Percentiles rank a stretch among this genome's conserved stretches.
Conservation (phyloP, 2,329 filamentous ascomycete genomes). For the Arthrobotrys entomopaga region DNA sequence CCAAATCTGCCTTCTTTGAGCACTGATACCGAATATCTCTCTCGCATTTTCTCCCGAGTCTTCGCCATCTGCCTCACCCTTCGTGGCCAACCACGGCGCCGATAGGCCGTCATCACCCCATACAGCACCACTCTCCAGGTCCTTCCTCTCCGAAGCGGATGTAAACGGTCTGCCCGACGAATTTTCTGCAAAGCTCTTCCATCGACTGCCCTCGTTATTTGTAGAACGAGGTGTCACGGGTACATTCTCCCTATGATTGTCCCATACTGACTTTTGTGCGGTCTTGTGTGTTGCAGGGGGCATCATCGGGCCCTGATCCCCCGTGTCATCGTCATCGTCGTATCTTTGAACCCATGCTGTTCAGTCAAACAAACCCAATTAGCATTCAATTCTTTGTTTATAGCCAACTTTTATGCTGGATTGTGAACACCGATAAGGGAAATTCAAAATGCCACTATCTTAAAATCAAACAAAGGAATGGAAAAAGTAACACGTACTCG, state of each 20-base stretch:
- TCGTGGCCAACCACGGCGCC: slow-evolving; percentile 66
- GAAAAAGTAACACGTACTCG: slow-evolving; percentile 56
- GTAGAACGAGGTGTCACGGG: slow-evolving; percentile 58
- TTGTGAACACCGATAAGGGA: too few relatives aligned
- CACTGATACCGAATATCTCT: slow-evolving; percentile 64
- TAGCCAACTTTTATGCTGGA: too few relatives aligned
- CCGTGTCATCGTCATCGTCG: slow-evolving; percentile 57
- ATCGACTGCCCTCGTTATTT: slow-evolving; percentile 57
- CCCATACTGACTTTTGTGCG: slow-evolving; percentile 58
- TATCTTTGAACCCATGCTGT: slow-evolving; percentile 59
- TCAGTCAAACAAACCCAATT: slow-evolving; percentile 11
- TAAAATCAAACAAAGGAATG: slow-evolving; percentile 1
- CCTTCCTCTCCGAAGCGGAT: slow-evolving; percentile 61
- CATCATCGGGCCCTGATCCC: slow-evolving; percentile 54
- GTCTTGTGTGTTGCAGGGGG: slow-evolving; percentile 55
- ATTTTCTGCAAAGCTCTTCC: slow-evolving; percentile 58
- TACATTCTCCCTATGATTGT: slow-evolving; percentile 58
- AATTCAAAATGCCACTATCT: background rate
- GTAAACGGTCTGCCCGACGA: slow-evolving; percentile 57
- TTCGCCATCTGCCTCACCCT: slow-evolving; percentile 65
- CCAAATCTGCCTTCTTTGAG: slow-evolving; percentile 66
- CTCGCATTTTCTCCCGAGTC: slow-evolving; percentile 24
- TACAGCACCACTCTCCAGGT: slow-evolving; percentile 56
- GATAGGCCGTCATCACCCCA: slow-evolving; percentile 51
- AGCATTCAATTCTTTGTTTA: background rate